phyloP scores from a whole-genome alignment of 78 protist species.

The Polysphondylium violaceum region DNA sequence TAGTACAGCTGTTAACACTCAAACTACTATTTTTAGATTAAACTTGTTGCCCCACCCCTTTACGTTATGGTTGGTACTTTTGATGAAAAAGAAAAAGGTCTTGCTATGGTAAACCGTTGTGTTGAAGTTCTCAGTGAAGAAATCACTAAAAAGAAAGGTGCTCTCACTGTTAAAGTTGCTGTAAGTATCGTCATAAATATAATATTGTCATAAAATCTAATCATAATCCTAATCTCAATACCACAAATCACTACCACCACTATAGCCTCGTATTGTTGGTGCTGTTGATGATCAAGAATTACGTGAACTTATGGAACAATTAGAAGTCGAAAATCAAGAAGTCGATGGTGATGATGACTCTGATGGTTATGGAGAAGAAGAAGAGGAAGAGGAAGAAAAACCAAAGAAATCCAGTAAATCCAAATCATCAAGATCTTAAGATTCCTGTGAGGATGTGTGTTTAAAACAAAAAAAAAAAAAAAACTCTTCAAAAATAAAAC shows the following conservation, averaged over 20 bases:
- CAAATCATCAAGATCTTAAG: neutral
- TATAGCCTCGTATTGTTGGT: slow-evolving; percentile 78
- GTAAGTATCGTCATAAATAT: slow-evolving; percentile 29
- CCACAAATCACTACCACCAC: neutral
- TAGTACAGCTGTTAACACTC: neutral
- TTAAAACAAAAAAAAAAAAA: neutral
- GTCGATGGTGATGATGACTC: slow-evolving; percentile 81
- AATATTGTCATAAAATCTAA: neutral
- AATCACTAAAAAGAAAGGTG: slow-evolving; percentile 73
- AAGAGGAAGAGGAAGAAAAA: slow-evolving; percentile 36
- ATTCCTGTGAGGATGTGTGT: neutral
- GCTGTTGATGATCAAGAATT: slow-evolving; percentile 82
- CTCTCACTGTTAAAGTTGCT: slow-evolving; percentile 52
- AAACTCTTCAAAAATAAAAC: neutral
- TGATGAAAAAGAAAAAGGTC: slow-evolving; percentile 91
- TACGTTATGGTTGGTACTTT: slow-evolving; percentile 91
- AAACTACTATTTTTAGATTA: slow-evolving; percentile 43
- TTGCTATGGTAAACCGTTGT: slow-evolving; percentile 77
- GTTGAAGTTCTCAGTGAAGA: slow-evolving; percentile 76
- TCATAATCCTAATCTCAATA: too few relatives aligned
- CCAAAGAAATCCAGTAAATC: slow-evolving; percentile 18
- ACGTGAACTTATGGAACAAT: slow-evolving; percentile 72
- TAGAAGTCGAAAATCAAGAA: slow-evolving; percentile 64
- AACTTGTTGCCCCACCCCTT: slow-evolving; percentile 95
- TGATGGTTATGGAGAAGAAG: slow-evolving; percentile 42